These are phyloP conservation scores for Wallacemonas collosoma DNA, from an alignment of 208 protist genomes.

Conservation along the genomic window DNA sequence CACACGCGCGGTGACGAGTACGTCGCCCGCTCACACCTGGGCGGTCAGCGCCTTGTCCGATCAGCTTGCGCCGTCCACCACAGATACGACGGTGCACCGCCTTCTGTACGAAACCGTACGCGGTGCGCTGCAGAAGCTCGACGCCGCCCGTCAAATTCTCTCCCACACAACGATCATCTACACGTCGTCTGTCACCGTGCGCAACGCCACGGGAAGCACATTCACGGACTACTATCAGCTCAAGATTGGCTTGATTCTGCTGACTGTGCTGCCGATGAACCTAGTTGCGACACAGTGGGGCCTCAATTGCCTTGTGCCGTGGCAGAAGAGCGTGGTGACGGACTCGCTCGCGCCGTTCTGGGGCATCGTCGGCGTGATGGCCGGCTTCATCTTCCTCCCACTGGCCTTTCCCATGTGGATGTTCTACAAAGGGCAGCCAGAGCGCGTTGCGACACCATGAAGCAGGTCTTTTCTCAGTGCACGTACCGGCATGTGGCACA, in stretches of 20 bases:
- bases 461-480: not conserved
- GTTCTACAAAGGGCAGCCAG: constrained; percentile 21
- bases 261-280: constrained; percentile 51
- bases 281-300: constrained; percentile 71
- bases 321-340: not conserved
- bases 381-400: constrained; percentile 20
- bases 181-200: constrained; percentile 48
- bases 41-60: not conserved
- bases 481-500: too few species aligned
- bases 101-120: constrained; percentile 1
- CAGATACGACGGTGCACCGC: not conserved
- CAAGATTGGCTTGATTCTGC: constrained; percentile 44
- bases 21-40: not conserved
- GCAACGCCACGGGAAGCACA: constrained; percentile 45
- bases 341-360: constrained; percentile 50
- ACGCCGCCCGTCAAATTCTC: constrained; percentile 48
- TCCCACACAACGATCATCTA: constrained; percentile 69
- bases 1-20: not conserved
- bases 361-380: constrained; percentile 39
- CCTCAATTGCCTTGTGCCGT: constrained; percentile 65
- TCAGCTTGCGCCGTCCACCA: not conserved
- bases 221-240: constrained; percentile 55
- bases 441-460: not conserved
- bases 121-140: constrained; percentile 24
- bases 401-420: constrained; percentile 46